phyloP scores from a whole-genome alignment of 2,329 filamentous ascomycete species.

The Knoxdaviesia proteae region DNA sequence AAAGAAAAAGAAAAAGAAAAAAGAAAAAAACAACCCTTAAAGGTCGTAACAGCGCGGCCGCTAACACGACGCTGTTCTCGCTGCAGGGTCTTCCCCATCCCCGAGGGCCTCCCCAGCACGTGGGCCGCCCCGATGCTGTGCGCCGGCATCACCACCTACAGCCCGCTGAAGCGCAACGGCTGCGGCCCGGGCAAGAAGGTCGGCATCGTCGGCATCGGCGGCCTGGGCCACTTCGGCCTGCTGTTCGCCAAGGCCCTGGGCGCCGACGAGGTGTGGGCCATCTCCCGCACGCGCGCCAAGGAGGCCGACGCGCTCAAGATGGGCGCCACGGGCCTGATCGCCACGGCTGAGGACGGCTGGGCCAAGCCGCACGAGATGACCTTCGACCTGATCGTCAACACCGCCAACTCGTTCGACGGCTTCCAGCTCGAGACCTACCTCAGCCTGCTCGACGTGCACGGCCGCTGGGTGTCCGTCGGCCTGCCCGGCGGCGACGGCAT shows the following conservation, averaged over 20 bases:
- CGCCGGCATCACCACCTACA: slow-evolving; percentile 60
- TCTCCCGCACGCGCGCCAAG: slow-evolving; percentile 34
- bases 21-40: no score
- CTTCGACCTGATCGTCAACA: slow-evolving; percentile 55
- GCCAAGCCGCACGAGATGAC: slow-evolving; percentile 27
- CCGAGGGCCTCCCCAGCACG: slow-evolving; percentile 38
- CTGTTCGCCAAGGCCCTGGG: slow-evolving; percentile 46
- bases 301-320: slow-evolving; percentile 30
- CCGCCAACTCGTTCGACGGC: slow-evolving; percentile 43
- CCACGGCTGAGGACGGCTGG: slow-evolving; percentile 32
- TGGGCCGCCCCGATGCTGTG: slow-evolving; percentile 63
- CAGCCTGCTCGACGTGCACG: slow-evolving; percentile 61
- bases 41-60: no score
- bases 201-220: slow-evolving; percentile 46
- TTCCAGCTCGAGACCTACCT: slow-evolving; percentile 57
- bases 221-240: slow-evolving; percentile 46
- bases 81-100: slow-evolving; percentile 42
- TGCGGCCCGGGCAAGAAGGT: slow-evolving; percentile 56
- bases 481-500: slow-evolving; percentile 59
- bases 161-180: slow-evolving; percentile 52
- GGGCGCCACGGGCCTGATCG: slow-evolving; percentile 35
- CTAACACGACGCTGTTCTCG: no score
- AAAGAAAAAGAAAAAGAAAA: no score
- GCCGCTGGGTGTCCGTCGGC: slow-evolving; percentile 60
- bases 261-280: slow-evolving; percentile 26